Evolutionary conservation across 768 basidiomycete species (phyloP).

Genomic region (Mycena rebaudengoi): DNA sequence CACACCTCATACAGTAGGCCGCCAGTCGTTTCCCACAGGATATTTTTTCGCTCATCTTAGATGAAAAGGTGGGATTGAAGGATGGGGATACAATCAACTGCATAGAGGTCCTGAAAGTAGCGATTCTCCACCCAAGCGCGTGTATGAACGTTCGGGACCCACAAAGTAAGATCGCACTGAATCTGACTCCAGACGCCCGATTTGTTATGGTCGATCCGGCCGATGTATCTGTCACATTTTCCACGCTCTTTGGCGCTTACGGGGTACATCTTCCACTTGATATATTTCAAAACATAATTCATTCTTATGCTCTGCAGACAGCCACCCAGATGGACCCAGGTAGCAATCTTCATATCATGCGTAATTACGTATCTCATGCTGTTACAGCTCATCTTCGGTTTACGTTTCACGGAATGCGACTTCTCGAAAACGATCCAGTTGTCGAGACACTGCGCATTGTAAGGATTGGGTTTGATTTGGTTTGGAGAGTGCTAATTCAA

Average conservation of each 20-base stretch:
- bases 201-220: not conserved
- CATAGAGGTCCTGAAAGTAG: not conserved
- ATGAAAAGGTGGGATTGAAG: not conserved
- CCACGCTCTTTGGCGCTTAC: slow-evolving; percentile 4
- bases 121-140: not conserved
- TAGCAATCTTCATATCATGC: not conserved
- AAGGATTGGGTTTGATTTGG: no score
- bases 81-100: slow-evolving; percentile 6
- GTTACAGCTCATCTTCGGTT: not conserved
- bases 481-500: not conserved
- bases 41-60: not conserved
- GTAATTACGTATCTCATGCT: not conserved
- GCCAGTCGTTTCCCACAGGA: not conserved
- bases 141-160: not conserved
- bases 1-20: slow-evolving; percentile 1
- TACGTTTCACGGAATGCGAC: not conserved
- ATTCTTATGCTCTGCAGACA: not conserved
- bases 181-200: not conserved
- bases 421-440: not conserved
- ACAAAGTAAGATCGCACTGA: not conserved
- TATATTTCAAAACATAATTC: not conserved
- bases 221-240: slow-evolving; percentile 1
- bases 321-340: not conserved
- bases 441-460: slow-evolving; percentile 3
- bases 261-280: not conserved